Conservation (phyloP, 2,329 filamentous ascomycete genomes). For the Talaromyces pinophilus region DNA sequence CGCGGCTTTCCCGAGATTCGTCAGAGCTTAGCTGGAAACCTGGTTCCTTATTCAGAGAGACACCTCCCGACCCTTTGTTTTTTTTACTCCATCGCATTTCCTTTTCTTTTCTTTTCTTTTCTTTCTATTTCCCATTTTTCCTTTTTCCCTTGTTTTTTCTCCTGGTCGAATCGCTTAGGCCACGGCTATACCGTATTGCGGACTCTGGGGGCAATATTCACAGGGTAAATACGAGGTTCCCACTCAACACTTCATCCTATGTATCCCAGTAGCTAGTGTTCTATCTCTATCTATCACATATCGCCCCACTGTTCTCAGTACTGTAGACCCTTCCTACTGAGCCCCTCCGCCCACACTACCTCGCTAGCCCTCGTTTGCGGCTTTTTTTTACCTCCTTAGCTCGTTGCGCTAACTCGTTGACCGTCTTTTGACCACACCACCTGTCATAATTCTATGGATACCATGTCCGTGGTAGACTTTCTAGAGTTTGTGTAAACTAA, state of each 20-base stretch:
- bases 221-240: slow-evolving; percentile 8
- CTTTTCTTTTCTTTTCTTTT: neutral
- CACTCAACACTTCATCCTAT: neutral
- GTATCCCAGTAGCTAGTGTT: neutral
- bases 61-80: neutral
- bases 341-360: neutral
- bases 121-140: neutral
- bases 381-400: neutral
- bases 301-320: neutral
- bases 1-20: slow-evolving; percentile 23
- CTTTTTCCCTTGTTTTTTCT: neutral
- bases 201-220: neutral
- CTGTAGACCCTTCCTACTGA: neutral
- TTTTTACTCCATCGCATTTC: neutral
- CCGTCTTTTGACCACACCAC: neutral
- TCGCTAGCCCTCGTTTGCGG: neutral
- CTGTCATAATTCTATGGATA: neutral
- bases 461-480: neutral
- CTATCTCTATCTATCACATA: slow-evolving; percentile 9
- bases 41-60: neutral
- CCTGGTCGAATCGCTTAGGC: neutral
- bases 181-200: neutral
- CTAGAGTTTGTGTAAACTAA: neutral
- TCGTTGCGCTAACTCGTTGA: slow-evolving; percentile 9
- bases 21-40: slow-evolving; percentile 4